Conservation (phyloP, 176 grass and related monocot species). For the Oryza longistaminata region DNA sequence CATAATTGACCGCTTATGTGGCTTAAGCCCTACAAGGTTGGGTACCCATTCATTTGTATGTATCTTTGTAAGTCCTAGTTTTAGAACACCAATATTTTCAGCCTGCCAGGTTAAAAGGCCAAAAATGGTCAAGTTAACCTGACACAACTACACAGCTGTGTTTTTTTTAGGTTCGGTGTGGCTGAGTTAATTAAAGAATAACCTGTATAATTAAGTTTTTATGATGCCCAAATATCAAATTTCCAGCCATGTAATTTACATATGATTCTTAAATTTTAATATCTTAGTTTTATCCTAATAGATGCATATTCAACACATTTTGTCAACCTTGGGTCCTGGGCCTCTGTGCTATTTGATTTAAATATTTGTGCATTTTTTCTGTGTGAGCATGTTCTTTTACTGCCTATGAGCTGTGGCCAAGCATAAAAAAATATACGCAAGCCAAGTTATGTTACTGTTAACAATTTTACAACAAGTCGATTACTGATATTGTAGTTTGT, state of each 20-base stretch:
- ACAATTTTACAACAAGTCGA: not conserved
- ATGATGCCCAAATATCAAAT: not conserved
- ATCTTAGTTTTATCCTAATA: not conserved
- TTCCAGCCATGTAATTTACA: not conserved
- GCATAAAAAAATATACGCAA: not conserved
- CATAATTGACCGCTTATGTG: not conserved
- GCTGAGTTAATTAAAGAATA: not conserved
- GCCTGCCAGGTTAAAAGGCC: no score
- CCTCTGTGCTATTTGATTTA: not conserved
- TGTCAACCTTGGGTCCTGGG: no score
- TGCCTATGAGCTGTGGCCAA: not conserved
- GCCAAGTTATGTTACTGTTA: not conserved
- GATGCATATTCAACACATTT: not conserved
- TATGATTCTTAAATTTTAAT: not conserved
- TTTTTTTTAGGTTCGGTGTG: not conserved
- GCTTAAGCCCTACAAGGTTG: not conserved
- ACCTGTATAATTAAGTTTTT: not conserved
- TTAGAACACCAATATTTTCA: not conserved
- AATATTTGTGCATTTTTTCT: not conserved
- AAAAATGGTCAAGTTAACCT: not conserved
- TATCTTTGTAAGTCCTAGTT: not conserved
- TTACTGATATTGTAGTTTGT: not conserved
- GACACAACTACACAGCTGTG: not conserved
- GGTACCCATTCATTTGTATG: not conserved
- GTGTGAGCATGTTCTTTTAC: not conserved